Evolutionary conservation across 257 asterid genomes (phyloP).

Genomic region (Scutellaria baicalensis): DNA sequence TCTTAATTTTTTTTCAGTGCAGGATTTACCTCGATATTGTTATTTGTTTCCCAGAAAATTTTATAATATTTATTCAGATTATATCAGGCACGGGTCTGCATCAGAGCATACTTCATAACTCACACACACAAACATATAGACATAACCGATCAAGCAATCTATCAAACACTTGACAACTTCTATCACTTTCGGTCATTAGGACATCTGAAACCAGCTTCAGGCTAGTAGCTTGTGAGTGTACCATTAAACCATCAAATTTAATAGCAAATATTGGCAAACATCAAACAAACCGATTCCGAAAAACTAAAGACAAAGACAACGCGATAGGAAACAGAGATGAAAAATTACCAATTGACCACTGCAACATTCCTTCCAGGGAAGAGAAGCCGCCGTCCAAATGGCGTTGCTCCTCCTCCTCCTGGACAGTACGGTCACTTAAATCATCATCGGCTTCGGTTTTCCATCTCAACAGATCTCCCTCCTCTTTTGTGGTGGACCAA

Average conservation of each 20-base stretch:
- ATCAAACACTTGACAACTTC: not conserved
- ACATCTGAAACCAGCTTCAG: not conserved
- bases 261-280: not conserved
- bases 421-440: slow-evolving; percentile 9
- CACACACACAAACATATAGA: not conserved
- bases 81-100: not conserved
- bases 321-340: not conserved
- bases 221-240: not conserved
- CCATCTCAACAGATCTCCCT: slow-evolving; percentile 33
- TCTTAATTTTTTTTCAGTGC: not conserved
- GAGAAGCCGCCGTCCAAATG: slow-evolving; percentile 79
- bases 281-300: not conserved
- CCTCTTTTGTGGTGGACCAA: slow-evolving; percentile 50
- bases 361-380: slow-evolving; percentile 80
- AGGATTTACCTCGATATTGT: not conserved
- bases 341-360: slow-evolving; percentile 77
- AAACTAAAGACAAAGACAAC: not conserved
- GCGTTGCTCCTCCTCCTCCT: slow-evolving; percentile 28
- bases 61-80: not conserved
- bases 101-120: not conserved
- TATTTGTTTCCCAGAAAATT: not conserved
- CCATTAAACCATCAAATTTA: not conserved
- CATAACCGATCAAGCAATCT: not conserved
- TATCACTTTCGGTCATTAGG: not conserved
- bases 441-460: slow-evolving; percentile 19